These are phyloP conservation scores for Eleusine indica DNA, from an alignment of 176 grass and related monocot genomes.

Conservation along the genomic window DNA sequence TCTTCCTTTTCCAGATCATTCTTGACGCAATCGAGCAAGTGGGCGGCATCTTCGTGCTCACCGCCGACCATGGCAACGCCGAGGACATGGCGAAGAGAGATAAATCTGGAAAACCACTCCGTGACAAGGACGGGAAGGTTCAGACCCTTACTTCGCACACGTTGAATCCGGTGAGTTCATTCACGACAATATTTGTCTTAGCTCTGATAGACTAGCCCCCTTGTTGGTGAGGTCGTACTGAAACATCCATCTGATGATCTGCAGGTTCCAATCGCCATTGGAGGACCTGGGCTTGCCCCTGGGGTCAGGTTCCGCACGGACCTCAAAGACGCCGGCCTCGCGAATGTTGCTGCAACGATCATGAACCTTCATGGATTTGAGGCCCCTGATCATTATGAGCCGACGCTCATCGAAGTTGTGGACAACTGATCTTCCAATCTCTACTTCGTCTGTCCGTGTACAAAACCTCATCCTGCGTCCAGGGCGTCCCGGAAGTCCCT, in stretches of 20 bases:
- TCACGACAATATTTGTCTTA: neutral
- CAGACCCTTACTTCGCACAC: constrained; percentile 94
- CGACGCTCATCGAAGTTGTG: constrained; percentile 62
- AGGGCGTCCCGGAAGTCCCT: neutral
- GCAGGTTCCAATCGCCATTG: constrained; percentile 91
- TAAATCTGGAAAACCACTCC: constrained; percentile 67
- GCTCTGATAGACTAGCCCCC: neutral
- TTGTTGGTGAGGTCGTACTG: neutral
- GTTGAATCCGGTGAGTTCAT: constrained; percentile 73
- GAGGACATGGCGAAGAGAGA: constrained; percentile 97
- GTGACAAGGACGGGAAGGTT: constrained; percentile 60
- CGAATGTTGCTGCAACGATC: constrained; percentile 80
- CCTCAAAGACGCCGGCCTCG: constrained; percentile 61
- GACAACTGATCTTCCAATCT: constrained; percentile 34
- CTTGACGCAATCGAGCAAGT: constrained; percentile 73
- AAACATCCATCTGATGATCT: neutral
- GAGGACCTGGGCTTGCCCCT: constrained; percentile 67
- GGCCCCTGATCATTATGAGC: constrained; percentile 69
- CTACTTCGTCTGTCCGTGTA: neutral
- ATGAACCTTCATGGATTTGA: constrained; percentile 88
- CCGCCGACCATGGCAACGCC: constrained; percentile 89
- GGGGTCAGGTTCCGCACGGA: constrained; percentile 63
- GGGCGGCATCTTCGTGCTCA: constrained; percentile 82
- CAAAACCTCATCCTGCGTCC: neutral
- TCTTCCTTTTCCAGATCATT: constrained; percentile 55